Conservation (phyloP, 2,329 filamentous ascomycete genomes). For the Epichloe sp. region DNA sequence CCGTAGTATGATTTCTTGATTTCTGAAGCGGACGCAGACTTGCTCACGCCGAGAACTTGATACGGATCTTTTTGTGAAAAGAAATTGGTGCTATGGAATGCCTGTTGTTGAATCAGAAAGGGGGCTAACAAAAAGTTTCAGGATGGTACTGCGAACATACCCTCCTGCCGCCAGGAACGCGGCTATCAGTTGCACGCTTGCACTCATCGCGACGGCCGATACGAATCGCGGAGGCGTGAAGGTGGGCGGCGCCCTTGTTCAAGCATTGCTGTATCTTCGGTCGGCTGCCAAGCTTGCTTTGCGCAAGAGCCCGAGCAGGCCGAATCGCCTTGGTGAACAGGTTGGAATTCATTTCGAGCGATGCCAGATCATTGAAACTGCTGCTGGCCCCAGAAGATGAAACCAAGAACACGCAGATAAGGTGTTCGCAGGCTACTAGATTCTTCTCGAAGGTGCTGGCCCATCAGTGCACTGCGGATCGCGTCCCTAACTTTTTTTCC, state of each 20-base stretch:
- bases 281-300: constrained; percentile 26
- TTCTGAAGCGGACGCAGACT: constrained; percentile 66
- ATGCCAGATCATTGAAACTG: constrained; percentile 16
- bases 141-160: constrained; percentile 7
- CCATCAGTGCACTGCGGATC: not conserved
- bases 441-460: constrained; percentile 6
- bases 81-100: constrained; percentile 48
- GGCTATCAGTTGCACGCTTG: constrained; percentile 8
- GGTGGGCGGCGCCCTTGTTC: constrained; percentile 23
- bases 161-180: constrained; percentile 16
- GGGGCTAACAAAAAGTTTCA: not conserved
- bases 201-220: constrained; percentile 10
- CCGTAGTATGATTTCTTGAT: constrained; percentile 99
- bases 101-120: constrained; percentile 17
- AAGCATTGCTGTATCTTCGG: constrained; percentile 27
- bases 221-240: constrained; percentile 20
- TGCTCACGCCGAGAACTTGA: constrained; percentile 69
- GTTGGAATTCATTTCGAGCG: constrained; percentile 32
- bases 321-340: constrained; percentile 32
- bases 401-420: not conserved
- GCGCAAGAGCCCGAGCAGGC: constrained; percentile 32
- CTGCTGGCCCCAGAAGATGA: not conserved
- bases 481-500: constrained; percentile 3
- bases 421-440: not conserved
- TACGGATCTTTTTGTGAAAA: constrained; percentile 67